phyloP scores from a whole-genome alignment of 2,329 filamentous ascomycete genomes.

The Talaromyces sp. region DNA sequence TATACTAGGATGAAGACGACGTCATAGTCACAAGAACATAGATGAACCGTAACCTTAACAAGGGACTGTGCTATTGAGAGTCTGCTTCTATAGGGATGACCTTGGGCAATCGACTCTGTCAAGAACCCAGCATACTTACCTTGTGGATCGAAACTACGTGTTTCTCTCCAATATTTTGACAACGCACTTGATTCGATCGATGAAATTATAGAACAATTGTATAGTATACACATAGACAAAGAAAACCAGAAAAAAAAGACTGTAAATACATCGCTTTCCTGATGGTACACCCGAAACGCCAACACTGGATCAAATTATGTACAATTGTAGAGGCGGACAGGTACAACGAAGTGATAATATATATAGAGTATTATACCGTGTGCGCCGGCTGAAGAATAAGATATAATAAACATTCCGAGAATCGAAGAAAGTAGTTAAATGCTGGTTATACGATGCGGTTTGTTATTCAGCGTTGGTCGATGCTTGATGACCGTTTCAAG shows the following conservation, averaged over 20 bases:
- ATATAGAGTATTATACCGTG: background rate
- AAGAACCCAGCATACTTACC: too few relatives aligned
- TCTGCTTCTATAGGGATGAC: too few relatives aligned
- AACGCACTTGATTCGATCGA: background rate
- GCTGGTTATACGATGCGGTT: conserved; percentile 40
- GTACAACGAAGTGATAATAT: background rate
- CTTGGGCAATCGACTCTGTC: too few relatives aligned
- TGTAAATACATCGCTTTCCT: background rate
- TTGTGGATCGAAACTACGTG: too few relatives aligned
- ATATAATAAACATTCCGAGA: background rate
- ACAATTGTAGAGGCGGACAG: background rate
- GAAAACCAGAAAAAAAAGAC: background rate
- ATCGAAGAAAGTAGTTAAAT: conserved; percentile 27
- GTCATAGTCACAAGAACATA: too few relatives aligned
- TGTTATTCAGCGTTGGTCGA: conserved; percentile 39
- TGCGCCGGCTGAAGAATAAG: background rate
- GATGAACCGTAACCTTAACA: too few relatives aligned
- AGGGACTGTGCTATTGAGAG: too few relatives aligned
- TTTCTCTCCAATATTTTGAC: too few relatives aligned
- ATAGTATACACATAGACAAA: background rate
- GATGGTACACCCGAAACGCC: background rate
- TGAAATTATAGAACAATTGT: background rate
- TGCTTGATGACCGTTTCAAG: conserved; percentile 80
- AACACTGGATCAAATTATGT: background rate
- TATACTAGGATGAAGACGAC: too few relatives aligned